These are phyloP conservation scores for Eudorina sp. DNA, from an alignment of 139 green algal genomes.

Conservation along the genomic window DNA sequence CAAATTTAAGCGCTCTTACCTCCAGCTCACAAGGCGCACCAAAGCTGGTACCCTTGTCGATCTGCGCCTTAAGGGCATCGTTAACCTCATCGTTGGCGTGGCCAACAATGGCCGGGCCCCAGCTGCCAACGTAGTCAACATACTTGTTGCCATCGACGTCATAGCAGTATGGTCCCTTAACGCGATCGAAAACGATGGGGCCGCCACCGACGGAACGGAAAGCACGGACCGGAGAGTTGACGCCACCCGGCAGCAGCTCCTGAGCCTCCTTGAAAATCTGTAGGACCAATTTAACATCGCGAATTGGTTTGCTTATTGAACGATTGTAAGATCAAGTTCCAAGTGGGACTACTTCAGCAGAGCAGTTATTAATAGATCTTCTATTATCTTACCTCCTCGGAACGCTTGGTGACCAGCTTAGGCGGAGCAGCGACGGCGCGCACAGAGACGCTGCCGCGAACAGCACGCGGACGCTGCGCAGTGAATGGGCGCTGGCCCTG, in stretches of 20 bases:
- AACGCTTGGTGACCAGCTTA: constrained; percentile 65
- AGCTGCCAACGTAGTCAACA: constrained; percentile 98
- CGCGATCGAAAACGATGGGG: constrained; percentile 97
- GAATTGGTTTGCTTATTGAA: neutral
- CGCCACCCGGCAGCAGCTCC: constrained; percentile 95
- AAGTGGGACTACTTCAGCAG: neutral
- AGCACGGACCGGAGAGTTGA: constrained; percentile 97
- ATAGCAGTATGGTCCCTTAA: constrained; percentile 95
- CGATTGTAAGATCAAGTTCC: too few relatives aligned
- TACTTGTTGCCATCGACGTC: constrained; percentile 96
- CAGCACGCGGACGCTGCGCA: constrained; percentile 3
- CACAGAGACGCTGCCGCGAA: constrained; percentile 2
- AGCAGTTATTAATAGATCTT: neutral
- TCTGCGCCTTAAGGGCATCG: constrained; percentile 86
- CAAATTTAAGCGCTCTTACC: too few relatives aligned
- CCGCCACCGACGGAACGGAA: constrained; percentile 98
- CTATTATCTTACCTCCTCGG: constrained; percentile 55
- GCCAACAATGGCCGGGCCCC: constrained; percentile 97
- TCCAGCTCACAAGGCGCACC: constrained; percentile 97
- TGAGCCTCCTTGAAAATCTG: constrained; percentile 95
- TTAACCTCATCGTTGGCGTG: constrained; percentile 97
- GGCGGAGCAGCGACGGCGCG: constrained; percentile 40
- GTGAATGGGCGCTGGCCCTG: constrained; percentile 29
- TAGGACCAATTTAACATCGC: neutral
- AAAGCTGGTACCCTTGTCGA: constrained; percentile 98